Evolutionary conservation across 2,329 filamentous ascomycete species (phyloP).

Genomic region (Pseudogymnoascus sp.): DNA sequence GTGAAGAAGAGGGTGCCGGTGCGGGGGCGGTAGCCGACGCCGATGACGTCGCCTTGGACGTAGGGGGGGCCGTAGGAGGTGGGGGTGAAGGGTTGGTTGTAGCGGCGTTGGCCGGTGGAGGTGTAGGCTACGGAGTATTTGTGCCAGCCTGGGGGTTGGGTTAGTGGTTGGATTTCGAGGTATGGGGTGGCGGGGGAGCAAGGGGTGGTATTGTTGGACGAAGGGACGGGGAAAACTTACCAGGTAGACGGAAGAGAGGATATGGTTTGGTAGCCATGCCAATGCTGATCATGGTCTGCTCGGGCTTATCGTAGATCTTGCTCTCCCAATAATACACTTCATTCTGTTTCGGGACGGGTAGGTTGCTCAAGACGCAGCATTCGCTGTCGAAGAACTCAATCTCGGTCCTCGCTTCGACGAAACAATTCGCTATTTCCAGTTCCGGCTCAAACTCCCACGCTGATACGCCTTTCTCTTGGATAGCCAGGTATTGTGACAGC

Average conservation of each 20-base stretch:
- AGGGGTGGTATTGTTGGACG: not conserved
- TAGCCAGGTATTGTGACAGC: slow-evolving; percentile 91
- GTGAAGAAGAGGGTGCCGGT: slow-evolving; percentile 97
- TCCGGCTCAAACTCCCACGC: slow-evolving; percentile 99
- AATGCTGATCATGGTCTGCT: slow-evolving; percentile 77
- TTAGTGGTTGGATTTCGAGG: slow-evolving; percentile 12
- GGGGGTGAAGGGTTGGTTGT: slow-evolving; percentile 83
- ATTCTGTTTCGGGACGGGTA: slow-evolving; percentile 96
- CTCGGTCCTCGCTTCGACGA: slow-evolving; percentile 91
- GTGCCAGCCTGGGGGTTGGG: slow-evolving; percentile 61
- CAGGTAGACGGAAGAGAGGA: slow-evolving; percentile 85
- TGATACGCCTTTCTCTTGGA: slow-evolving; percentile 98
- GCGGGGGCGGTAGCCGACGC: slow-evolving; percentile 87
- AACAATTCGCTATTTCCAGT: slow-evolving; percentile 96
- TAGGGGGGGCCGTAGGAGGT: slow-evolving; percentile 76
- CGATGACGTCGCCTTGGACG: slow-evolving; percentile 91
- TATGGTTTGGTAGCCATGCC: slow-evolving; percentile 97
- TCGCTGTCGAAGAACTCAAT: slow-evolving; percentile 99
- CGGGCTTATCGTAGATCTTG: slow-evolving; percentile 96
- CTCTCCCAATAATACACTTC: slow-evolving; percentile 99
- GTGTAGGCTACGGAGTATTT: slow-evolving; percentile 88
- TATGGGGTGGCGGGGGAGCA: not conserved
- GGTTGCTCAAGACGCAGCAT: slow-evolving; percentile 83
- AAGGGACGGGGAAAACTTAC: slow-evolving; percentile 43
- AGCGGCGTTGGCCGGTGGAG: slow-evolving; percentile 77